Conservation (phyloP, 106 monocot genomes). For the Cymbidium sinense region DNA sequence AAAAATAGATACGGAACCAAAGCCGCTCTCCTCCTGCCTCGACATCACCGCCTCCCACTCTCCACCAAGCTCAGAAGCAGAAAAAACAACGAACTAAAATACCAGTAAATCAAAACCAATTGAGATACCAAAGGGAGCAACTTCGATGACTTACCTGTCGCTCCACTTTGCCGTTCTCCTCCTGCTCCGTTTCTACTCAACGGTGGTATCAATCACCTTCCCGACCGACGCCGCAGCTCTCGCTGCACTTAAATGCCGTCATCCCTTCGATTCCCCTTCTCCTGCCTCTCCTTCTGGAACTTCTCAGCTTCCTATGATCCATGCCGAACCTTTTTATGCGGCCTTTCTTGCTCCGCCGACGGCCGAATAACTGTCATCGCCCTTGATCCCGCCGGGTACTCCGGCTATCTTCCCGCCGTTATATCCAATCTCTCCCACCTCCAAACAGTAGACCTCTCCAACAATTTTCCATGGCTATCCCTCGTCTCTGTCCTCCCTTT, state of each 20-base stretch:
- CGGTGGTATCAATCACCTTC: slow-evolving; percentile 12
- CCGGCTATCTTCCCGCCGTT: slow-evolving; percentile 21
- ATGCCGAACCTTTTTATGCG: slow-evolving; percentile 46
- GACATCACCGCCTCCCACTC: no score
- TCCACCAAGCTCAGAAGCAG: no score
- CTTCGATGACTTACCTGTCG: background rate
- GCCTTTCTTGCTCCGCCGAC: slow-evolving; percentile 37
- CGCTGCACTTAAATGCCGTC: slow-evolving; percentile 32
- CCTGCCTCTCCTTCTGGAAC: slow-evolving; percentile 71
- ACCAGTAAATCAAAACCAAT: no score
- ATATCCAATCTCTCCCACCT: slow-evolving; percentile 41
- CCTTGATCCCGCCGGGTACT: slow-evolving; percentile 54
- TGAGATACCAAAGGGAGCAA: background rate
- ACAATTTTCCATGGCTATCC: background rate
- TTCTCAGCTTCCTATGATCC: slow-evolving; percentile 32
- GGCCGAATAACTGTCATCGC: slow-evolving; percentile 24
- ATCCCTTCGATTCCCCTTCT: slow-evolving; percentile 33
- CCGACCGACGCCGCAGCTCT: slow-evolving; percentile 41
- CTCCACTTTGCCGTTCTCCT: background rate
- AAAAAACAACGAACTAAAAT: no score
- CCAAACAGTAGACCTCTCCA: slow-evolving; percentile 36
- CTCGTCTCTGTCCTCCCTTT: background rate
- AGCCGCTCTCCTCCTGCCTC: no score
- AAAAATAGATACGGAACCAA: no score
- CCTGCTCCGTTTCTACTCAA: slow-evolving; percentile 2